A percentile compares a stretch with the other conserved stretches of the same genome.
These are phyloP conservation scores for Meripilus lineatus DNA, from an alignment of 1,284 basidiomycete species.

Conservation along the genomic window DNA sequence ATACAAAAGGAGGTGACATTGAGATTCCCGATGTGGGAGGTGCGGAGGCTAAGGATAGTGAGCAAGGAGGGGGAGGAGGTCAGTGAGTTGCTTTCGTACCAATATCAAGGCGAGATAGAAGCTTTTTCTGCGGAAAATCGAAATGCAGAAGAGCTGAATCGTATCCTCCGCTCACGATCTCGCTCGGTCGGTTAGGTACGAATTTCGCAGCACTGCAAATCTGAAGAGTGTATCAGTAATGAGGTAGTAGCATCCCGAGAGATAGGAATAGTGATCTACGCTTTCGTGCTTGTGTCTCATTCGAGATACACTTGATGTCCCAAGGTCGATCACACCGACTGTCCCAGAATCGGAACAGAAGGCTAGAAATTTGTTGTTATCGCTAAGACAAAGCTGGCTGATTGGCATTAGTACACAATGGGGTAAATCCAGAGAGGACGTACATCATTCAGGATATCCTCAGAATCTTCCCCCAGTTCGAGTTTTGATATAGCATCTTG, in stretches of 20 bases:
- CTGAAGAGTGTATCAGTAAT: constrained; percentile 34
- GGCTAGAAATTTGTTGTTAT: constrained; percentile 51
- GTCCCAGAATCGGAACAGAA: constrained; percentile 65
- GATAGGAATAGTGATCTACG: constrained; percentile 34
- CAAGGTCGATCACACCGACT: constrained; percentile 60
- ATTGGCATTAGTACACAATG: constrained; percentile 21
- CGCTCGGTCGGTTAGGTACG: constrained; percentile 61
- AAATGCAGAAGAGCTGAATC: constrained; percentile 66
- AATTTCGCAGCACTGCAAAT: constrained; percentile 66
- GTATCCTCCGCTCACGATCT: constrained; percentile 73
- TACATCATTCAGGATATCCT: constrained; percentile 70
- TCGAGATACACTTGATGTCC: constrained; percentile 37
- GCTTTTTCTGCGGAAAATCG: constrained; percentile 51
- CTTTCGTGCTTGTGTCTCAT: constrained; percentile 63
- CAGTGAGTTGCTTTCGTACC: constrained; percentile 33
- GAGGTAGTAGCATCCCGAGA: neutral
- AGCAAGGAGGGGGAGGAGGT: neutral
- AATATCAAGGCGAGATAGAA: constrained; percentile 56
- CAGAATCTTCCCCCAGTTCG: constrained; percentile 43
- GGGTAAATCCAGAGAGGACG: constrained; percentile 6
- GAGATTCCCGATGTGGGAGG: constrained; percentile 42
- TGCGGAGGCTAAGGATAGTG: constrained; percentile 30
- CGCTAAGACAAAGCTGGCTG: constrained; percentile 57
- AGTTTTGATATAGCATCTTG: constrained; percentile 43
- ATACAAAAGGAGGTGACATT: constrained; percentile 69